Percentiles rank a stretch among this genome's conserved stretches.
Evolutionary conservation across 768 basidiomycete genomes (phyloP).

Genomic region (Kwoniella sp.): DNA sequence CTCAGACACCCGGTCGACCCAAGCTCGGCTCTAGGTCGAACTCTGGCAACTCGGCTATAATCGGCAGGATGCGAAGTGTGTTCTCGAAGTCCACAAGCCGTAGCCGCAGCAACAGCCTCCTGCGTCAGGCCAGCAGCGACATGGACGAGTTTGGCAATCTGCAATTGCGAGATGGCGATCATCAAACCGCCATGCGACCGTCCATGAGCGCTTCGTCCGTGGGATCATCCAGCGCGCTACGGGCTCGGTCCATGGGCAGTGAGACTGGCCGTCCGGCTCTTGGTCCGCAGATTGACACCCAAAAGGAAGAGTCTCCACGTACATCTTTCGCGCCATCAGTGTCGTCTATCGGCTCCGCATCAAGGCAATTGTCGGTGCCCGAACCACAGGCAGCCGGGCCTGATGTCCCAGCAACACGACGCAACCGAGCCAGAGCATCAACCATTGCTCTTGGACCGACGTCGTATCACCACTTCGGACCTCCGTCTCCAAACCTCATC

Average conservation of each 20-base stretch:
- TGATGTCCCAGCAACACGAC: constrained; percentile 1
- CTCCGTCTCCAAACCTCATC: constrained; percentile 26
- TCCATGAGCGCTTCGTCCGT: constrained; percentile 16
- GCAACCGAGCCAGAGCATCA: constrained; percentile 29
- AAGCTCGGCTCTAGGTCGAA: constrained; percentile 29
- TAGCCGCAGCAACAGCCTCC: constrained; percentile 25
- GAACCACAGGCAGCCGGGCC: no score
- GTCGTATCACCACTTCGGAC: constrained; percentile 16
- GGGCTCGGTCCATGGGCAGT: constrained; percentile 10
- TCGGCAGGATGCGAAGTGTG: constrained; percentile 33
- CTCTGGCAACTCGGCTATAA: constrained; percentile 39
- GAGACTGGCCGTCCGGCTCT: constrained; percentile 6
- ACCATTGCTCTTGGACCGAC: constrained; percentile 34
- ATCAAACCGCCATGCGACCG: constrained; percentile 8
- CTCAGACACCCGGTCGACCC: constrained; percentile 22
- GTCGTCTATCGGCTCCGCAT: constrained; percentile 17
- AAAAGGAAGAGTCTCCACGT: constrained; percentile 16
- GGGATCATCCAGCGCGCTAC: constrained; percentile 3
- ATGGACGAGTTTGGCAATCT: constrained; percentile 35
- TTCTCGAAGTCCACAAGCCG: constrained; percentile 19
- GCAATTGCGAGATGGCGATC: constrained; percentile 6
- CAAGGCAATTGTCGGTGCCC: background rate
- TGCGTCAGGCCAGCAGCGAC: constrained; percentile 14
- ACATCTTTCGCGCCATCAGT: constrained; percentile 27
- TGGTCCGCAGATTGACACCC: background rate